Evolutionary conservation across 768 basidiomycete species (phyloP), one percentile per base, ranked within the genome.

Genomic region (Calocybe indica): DNA sequence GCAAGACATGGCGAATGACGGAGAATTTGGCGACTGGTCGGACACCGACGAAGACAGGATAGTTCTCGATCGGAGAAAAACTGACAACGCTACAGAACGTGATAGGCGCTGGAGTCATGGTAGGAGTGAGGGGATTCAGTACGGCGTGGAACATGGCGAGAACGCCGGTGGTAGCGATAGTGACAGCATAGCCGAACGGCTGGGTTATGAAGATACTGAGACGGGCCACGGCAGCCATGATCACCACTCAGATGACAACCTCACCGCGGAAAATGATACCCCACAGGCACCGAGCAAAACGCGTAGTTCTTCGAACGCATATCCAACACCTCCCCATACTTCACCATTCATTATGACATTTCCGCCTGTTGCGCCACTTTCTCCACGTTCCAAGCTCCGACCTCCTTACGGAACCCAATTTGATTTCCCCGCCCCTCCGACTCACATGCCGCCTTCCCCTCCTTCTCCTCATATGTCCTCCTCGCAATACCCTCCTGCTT

Each of bases 1-100:
- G 45, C 78, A 80, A 53, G 73, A 71, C 36, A 62, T 79, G 56
- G 62, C 67, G 35, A 57, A 66, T 52, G 73, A 67, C 2, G 65
- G 57, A 9, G 71, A 62, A 1, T 62, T 59, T 10, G 65, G 61
- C 0, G 63, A 57, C 5, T 53, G 51, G 44, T 57, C 58, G 1
- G 67, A 62, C 42, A 57, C 56, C 0, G 66, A 67, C 28, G 44
- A 15, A 11, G 45, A 39, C 10, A 37, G 12, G 42, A 11, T 38
- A 42, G 49, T 42, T 22, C 22, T 22, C 22, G 22, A 22, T 39
- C 45, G 28, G 32, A 42, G 50, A 48, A 36, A 48, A 15, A n/a
- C 48, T 35, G 47, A 49, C n/a, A 1, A 22, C 22, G 22, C 22
- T 22, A 22, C 22, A 4, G 22, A 22, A 22, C 22, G 1, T 22